Percentiles rank a stretch among this genome's conserved stretches.
Evolutionary conservation across 768 basidiomycete genomes (phyloP).

Genomic region (Amanita pseudoporphyria): DNA sequence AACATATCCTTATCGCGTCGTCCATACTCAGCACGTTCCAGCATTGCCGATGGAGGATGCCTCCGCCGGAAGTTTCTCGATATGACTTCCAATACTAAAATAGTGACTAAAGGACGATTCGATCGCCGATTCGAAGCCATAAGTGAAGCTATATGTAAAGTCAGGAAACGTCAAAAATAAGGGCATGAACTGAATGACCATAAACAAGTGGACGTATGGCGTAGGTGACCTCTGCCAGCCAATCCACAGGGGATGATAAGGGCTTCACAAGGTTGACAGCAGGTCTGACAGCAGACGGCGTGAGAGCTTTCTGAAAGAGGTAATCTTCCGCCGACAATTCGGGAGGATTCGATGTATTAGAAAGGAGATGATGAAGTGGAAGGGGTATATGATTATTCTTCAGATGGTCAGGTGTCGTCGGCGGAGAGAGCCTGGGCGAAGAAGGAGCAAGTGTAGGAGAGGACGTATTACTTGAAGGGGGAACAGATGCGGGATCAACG

Average conservation of each 20-base stretch:
- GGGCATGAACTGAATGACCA: conserved; percentile 29
- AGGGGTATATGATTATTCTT: conserved; percentile 67
- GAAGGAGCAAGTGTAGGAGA: conserved; percentile 56
- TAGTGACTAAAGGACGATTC: conserved; percentile 54
- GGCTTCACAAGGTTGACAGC: conserved; percentile 57
- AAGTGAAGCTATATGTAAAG: conserved; percentile 24
- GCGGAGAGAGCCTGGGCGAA: conserved; percentile 43
- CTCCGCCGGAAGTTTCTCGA: conserved; percentile 67
- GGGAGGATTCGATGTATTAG: conserved; percentile 14
- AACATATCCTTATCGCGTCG: conserved; percentile 72
- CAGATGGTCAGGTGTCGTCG: conserved; percentile 69
- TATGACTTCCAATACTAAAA: conserved; percentile 60
- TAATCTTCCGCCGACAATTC: conserved; percentile 67
- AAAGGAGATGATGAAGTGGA: conserved; percentile 52
- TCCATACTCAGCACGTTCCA: conserved; percentile 75
- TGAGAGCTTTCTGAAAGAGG: conserved; percentile 73
- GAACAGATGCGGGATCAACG: conserved; percentile 65
- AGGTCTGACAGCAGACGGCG: conserved; percentile 61
- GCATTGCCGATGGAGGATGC: conserved; percentile 47
- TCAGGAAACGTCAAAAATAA: conserved; percentile 8
- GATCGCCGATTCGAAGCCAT: conserved; percentile 38
- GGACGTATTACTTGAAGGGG: conserved; percentile 39
- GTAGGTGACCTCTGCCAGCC: conserved; percentile 66
- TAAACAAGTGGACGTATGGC: conserved; percentile 69
- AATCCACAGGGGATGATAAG: conserved; percentile 57